A percentile compares a stretch with the other conserved stretches of the same genome.
These are phyloP conservation scores for Hanseniaspora taiwanica DNA, from an alignment of 805 yeast genomes.

Conservation along the genomic window DNA sequence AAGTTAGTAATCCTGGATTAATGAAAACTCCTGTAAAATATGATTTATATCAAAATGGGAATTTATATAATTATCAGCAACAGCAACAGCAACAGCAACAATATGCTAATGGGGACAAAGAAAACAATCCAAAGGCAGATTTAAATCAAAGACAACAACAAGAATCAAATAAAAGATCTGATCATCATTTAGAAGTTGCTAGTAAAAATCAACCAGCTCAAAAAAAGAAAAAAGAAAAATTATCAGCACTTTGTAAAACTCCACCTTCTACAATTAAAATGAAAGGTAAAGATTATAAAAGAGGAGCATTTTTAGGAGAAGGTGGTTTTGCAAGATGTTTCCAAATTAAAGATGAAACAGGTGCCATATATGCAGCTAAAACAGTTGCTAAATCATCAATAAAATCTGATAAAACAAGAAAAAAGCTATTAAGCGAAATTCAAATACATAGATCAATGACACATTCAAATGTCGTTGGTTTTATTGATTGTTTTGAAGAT, in stretches of 20 bases:
- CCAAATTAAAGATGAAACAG: conserved; percentile 85
- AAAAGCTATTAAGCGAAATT: conserved; percentile 78
- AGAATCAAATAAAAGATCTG: conserved; percentile 9
- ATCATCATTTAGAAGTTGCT: conserved; percentile 8
- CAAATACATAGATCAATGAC: conserved; percentile 84
- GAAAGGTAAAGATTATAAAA: conserved; percentile 78
- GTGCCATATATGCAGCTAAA: conserved; percentile 86
- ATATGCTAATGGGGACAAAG: conserved; percentile 9
- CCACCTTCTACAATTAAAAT: conserved; percentile 91
- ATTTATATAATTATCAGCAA: no score
- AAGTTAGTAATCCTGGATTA: neutral
- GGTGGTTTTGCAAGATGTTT: conserved; percentile 99
- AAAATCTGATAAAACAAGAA: conserved; percentile 76
- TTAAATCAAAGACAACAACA: conserved; percentile 1
- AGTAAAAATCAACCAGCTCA: conserved; percentile 16
- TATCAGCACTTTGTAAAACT: conserved; percentile 84
- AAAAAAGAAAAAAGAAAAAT: conserved; percentile 75
- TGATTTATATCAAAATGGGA: neutral
- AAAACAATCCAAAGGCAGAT: conserved; percentile 9
- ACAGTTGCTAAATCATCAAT: conserved; percentile 95
- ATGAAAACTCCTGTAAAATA: conserved; percentile 14
- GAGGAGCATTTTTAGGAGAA: conserved; percentile 88
- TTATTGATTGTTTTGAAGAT: conserved; percentile 94
- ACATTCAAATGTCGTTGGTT: conserved; percentile 84
- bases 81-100: neutral